Percentiles rank a stretch among this genome's conserved stretches.
Evolutionary conservation across 2,329 filamentous ascomycete genomes (phyloP).

Genomic region (Fusarium redolens): DNA sequence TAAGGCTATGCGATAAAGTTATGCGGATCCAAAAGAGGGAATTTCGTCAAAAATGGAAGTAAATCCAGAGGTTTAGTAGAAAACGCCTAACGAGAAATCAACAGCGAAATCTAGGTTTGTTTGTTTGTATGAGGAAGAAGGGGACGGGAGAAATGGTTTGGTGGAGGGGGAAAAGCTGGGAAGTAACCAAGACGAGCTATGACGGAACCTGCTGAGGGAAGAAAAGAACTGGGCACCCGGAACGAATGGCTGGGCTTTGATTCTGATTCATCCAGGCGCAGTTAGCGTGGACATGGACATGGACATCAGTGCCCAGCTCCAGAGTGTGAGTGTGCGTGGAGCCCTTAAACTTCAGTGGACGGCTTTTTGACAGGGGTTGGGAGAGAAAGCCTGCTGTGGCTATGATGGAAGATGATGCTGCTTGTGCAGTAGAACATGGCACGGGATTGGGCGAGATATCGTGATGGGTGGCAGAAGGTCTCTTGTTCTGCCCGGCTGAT

Average conservation of each 20-base stretch:
- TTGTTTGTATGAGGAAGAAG: conserved; percentile 33
- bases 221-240: conserved; percentile 23
- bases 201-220: conserved; percentile 38
- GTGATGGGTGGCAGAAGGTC: conserved; percentile 36
- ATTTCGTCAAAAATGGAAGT: neutral
- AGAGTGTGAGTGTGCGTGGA: conserved; percentile 27
- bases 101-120: conserved; percentile 32
- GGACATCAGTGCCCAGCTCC: conserved; percentile 8
- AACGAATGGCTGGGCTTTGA: conserved; percentile 29
- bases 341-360: conserved; percentile 29
- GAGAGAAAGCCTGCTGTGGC: conserved; percentile 33
- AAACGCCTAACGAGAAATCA: conserved; percentile 34
- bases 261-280: conserved; percentile 5
- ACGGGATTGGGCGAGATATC: conserved; percentile 33
- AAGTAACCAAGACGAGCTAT: conserved; percentile 30
- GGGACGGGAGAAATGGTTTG: conserved; percentile 17
- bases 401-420: conserved; percentile 41
- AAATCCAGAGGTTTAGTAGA: conserved; percentile 13
- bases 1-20: conserved; percentile 24
- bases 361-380: conserved; percentile 12
- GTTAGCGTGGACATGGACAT: conserved; percentile 4
- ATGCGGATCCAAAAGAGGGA: conserved; percentile 6
- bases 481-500: conserved; percentile 41
- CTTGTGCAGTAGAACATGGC: conserved; percentile 21
- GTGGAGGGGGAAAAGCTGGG: conserved; percentile 30